Percentiles rank a stretch among this genome's conserved stretches.
These are phyloP conservation scores for Podila epigama DNA, from an alignment of 192 early-diverging fungal species.

Conservation along the genomic window DNA sequence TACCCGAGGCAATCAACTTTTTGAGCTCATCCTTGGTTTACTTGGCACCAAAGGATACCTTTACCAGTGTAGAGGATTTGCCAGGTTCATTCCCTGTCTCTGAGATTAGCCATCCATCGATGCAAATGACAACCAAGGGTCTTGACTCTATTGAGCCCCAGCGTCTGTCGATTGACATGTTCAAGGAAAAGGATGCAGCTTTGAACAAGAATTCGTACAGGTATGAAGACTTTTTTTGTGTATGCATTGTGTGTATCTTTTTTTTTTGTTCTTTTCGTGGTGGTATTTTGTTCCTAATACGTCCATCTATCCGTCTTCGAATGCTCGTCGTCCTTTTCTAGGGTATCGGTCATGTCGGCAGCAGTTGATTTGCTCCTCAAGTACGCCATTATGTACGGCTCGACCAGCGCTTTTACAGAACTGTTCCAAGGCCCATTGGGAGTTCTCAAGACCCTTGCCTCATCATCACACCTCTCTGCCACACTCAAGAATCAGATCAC, in stretches of 20 bases:
- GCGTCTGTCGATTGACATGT: conserved; percentile 34
- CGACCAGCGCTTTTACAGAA: conserved; percentile 72
- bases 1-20: conserved; percentile 80
- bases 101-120: conserved; percentile 10
- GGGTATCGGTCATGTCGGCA: conserved; percentile 51
- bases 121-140: conserved; percentile 51
- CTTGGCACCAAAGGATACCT: conserved; percentile 53
- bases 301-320: too few relatives aligned
- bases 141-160: conserved; percentile 17
- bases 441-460: conserved; percentile 36
- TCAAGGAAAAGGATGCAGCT: conserved; percentile 42
- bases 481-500: conserved; percentile 41
- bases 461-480: conserved; percentile 6
- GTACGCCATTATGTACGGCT: conserved; percentile 62
- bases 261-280: background rate
- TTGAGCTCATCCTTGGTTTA: conserved; percentile 50
- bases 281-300: too few relatives aligned
- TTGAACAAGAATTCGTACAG: conserved; percentile 40
- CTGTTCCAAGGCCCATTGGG: conserved; percentile 53
- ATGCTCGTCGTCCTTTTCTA: too few relatives aligned
- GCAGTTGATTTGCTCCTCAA: conserved; percentile 50
- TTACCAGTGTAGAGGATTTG: conserved; percentile 15
- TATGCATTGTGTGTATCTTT: background rate
- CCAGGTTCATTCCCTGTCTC: conserved; percentile 57
- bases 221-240: background rate